Percentiles rank a stretch among this genome's conserved stretches.
phyloP scores from a whole-genome alignment of 179 eudicot genomes.

The Gypsophila paniculata region DNA sequence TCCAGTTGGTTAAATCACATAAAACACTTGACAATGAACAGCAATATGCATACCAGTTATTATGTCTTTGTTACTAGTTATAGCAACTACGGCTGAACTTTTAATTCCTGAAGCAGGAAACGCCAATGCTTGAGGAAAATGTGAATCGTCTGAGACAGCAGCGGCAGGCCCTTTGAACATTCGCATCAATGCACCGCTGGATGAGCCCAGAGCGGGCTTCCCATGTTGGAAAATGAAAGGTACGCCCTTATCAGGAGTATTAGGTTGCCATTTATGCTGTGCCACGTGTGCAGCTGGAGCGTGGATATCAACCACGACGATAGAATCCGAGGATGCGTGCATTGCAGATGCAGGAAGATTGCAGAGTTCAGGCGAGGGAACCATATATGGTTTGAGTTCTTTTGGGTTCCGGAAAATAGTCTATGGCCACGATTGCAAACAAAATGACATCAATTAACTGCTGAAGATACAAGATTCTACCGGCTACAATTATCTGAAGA shows the following conservation, averaged over 20 bases:
- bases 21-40: neutral
- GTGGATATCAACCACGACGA: slow-evolving; percentile 67
- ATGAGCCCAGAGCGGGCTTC: slow-evolving; percentile 48
- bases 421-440: slow-evolving; percentile 32
- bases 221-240: slow-evolving; percentile 96
- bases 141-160: slow-evolving; percentile 58
- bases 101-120: slow-evolving; percentile 78
- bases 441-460: slow-evolving; percentile 16
- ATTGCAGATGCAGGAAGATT: slow-evolving; percentile 96
- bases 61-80: slow-evolving; percentile 73
- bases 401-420: slow-evolving; percentile 91
- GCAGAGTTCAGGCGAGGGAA: slow-evolving; percentile 85
- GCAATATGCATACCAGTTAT: slow-evolving; percentile 61
- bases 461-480: slow-evolving; percentile 3
- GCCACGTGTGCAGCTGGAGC: slow-evolving; percentile 95
- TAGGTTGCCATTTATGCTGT: slow-evolving; percentile 98
- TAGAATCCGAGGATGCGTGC: slow-evolving; percentile 79
- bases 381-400: slow-evolving; percentile 64
- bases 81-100: slow-evolving; percentile 74
- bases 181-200: slow-evolving; percentile 84
- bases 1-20: slow-evolving; percentile 7
- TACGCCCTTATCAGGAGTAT: slow-evolving; percentile 92
- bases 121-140: slow-evolving; percentile 91
- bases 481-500: neutral
- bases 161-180: slow-evolving; percentile 76